These are phyloP conservation scores for Fusarium succisae DNA, from an alignment of 2,329 filamentous ascomycete species.

Conservation along the genomic window DNA sequence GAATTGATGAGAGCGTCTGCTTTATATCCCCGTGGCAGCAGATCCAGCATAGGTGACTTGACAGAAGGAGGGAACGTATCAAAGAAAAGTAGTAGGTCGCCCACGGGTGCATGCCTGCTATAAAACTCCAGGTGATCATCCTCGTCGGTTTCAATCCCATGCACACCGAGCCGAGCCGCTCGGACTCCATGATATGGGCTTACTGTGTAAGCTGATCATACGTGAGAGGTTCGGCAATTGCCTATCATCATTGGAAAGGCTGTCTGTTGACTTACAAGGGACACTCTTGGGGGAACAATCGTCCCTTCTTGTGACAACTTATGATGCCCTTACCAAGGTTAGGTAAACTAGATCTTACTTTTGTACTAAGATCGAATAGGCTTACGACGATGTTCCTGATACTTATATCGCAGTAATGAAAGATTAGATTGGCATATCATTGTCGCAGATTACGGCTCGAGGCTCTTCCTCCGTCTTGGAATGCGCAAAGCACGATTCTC, in stretches of 20 bases:
- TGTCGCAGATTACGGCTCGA: not conserved
- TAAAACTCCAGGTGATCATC: not conserved
- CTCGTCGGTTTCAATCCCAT: not conserved
- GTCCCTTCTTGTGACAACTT: not conserved
- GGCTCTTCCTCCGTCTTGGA: not conserved
- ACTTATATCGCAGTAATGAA: too few relatives aligned
- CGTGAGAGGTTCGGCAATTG: not conserved
- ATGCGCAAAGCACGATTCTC: not conserved
- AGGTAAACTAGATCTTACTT: not conserved
- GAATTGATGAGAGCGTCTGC: not conserved
- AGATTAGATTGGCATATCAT: not conserved
- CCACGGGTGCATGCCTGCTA: not conserved
- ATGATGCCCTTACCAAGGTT: not conserved
- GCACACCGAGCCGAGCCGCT: slow-evolving; percentile 17
- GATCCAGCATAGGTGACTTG: not conserved
- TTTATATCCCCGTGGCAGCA: not conserved
- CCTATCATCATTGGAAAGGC: not conserved
- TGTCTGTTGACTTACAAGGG: not conserved
- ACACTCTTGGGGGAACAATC: not conserved
- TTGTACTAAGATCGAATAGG: not conserved
- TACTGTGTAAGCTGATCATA: not conserved
- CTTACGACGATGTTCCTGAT: fast-evolving
- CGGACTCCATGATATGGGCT: not conserved
- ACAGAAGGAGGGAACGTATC: too few relatives aligned
- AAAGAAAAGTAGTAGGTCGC: too few relatives aligned